Evolutionary conservation across 225 moss, liverwort and hornwort genomes (phyloP).

Genomic region (Marchantia paleacea): DNA sequence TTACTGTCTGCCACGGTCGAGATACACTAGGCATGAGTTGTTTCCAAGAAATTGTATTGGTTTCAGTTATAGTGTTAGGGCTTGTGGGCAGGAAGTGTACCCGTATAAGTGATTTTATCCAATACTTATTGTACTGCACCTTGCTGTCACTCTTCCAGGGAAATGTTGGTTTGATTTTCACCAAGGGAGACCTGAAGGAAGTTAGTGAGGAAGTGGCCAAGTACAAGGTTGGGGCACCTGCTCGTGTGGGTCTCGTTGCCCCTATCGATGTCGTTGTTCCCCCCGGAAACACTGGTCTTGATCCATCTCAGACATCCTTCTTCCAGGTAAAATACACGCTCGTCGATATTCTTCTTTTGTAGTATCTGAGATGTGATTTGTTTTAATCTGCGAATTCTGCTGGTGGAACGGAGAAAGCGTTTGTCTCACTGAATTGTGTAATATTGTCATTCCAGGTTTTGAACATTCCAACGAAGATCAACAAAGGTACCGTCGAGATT

Average conservation of each 20-base stretch:
- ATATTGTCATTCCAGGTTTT: constrained; percentile 48
- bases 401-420: neutral
- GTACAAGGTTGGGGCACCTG: constrained; percentile 96
- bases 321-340: constrained; percentile 55
- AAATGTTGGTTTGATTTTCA: constrained; percentile 91
- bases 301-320: constrained; percentile 89
- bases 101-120: neutral
- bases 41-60: neutral
- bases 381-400: neutral
- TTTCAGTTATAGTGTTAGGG: neutral
- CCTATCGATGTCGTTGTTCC: constrained; percentile 93
- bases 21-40: no score
- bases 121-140: neutral
- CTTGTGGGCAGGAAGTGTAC: neutral
- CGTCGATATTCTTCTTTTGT: neutral
- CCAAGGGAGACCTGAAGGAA: constrained; percentile 93
- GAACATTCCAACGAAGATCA: constrained; percentile 96
- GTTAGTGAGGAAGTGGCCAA: constrained; percentile 79
- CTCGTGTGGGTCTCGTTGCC: constrained; percentile 87
- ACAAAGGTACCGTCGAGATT: constrained; percentile 97
- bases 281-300: constrained; percentile 87
- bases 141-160: constrained; percentile 43
- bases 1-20: no score
- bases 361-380: neutral
- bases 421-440: neutral